Percentiles rank a stretch among this genome's conserved stretches.
These are phyloP conservation scores for Parascedosporium putredinis DNA, from an alignment of 2,329 filamentous ascomycete genomes.

Conservation along the genomic window DNA sequence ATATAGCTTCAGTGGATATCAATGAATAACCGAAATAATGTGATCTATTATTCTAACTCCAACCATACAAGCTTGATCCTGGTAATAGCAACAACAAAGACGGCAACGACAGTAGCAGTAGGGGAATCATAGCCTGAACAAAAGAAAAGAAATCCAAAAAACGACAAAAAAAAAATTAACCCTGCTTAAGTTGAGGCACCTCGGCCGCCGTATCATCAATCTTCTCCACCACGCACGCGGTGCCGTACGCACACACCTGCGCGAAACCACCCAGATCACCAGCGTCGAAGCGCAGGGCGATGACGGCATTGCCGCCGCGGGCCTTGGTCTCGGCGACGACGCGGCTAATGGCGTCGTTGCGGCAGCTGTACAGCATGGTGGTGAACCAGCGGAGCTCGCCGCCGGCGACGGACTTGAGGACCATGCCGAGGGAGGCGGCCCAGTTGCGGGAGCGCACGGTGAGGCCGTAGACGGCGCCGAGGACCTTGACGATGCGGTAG, in stretches of 20 bases:
- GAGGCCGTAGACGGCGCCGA: slow-evolving; percentile 48
- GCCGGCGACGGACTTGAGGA: slow-evolving; percentile 44
- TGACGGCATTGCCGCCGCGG: slow-evolving; percentile 49
- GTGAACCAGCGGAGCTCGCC: slow-evolving; percentile 52
- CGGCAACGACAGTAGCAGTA: too few relatives aligned
- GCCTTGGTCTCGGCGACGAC: slow-evolving; percentile 45
- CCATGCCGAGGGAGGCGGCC: slow-evolving; percentile 44
- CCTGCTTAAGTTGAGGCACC: slow-evolving; percentile 6
- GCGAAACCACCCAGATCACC: slow-evolving; percentile 43
- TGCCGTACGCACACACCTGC: slow-evolving; percentile 51
- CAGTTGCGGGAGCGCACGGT: slow-evolving; percentile 49
- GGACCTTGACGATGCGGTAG: slow-evolving; percentile 45
- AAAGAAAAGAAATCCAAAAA: neutral
- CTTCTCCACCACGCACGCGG: slow-evolving; percentile 47
- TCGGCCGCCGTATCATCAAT: slow-evolving; percentile 25
- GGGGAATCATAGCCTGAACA: neutral
- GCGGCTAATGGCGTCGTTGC: slow-evolving; percentile 47
- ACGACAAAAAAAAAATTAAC: neutral
- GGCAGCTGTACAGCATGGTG: slow-evolving; percentile 39
- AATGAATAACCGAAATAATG: too few relatives aligned
- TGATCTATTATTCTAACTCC: too few relatives aligned
- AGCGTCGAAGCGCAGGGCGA: slow-evolving; percentile 48
- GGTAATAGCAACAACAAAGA: too few relatives aligned
- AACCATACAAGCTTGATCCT: too few relatives aligned
- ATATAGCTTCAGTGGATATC: too few relatives aligned